Base-by-base conservation (phyloP, 2,329 filamentous ascomycete species). In the Exophiala xenobiotica region DNA sequence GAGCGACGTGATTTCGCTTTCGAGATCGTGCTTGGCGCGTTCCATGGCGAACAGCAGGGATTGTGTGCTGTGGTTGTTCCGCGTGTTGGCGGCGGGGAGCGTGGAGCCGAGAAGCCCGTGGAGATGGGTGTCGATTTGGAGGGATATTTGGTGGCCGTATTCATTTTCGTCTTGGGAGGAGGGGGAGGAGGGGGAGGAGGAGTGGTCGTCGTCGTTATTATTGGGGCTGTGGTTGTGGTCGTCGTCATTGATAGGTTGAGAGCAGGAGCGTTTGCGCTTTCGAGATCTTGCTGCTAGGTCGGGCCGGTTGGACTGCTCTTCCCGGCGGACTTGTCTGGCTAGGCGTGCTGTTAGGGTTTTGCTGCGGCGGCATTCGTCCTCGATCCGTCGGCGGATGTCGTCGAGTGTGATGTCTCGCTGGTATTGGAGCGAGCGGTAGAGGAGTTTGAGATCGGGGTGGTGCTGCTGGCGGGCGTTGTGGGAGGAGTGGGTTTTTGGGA, bases 371-470 rank as follows among this genome's bases (percentile, higher is more conserved):
- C 79, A 78, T 67, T 91, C 86, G n/a, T 72, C 70, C 5, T 78
- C 76, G 51, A 91, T 86, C 60, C 82, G 87, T 67, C 63, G 71
- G 46, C 82, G 77, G 11, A 95, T 83, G 3, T 74, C 68, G 61
- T 92, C 87, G 47, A 90, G 78, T 8, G 86, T 74, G 41, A 78
- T 77, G 55, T 85, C 82, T 48, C 90, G 82, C 65, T 90, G 81
- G 53, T 83, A 78, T 63, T 93, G 87, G 2, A 95, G 77, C 66
- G 93, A 87, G 41, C 87, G 82, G 66, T 95, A 95, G 4, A 96
- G 76, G 0, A 78, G 74, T 50, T 82, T 81, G 41, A 92, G 78
- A 49, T 86, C 82, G 0, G 86, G 80, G 40, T 84, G 26, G 26
- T 85, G 19, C 78, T 73, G 53, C 84, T 85, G n/a, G n/a, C n/a